phyloP scores from a whole-genome alignment of 441 rosid genomes.

The Pelargonium hybrid region DNA sequence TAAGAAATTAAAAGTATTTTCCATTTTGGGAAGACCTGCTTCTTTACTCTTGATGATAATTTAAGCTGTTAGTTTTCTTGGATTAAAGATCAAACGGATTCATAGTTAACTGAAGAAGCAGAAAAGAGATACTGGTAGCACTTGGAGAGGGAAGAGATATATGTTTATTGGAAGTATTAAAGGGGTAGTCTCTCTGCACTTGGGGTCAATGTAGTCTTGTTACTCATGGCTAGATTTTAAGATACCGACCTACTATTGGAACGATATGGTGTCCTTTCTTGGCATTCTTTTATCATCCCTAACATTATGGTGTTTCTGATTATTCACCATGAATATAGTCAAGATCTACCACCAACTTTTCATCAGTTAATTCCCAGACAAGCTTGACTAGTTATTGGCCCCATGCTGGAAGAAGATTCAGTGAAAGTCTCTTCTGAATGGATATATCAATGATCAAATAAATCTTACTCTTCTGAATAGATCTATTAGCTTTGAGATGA shows the following conservation, averaged over 20 bases:
- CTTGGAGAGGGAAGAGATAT: neutral
- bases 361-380: neutral
- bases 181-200: neutral
- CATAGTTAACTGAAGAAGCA: neutral
- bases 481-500: neutral
- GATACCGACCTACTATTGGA: neutral
- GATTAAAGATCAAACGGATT: neutral
- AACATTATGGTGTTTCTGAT: neutral
- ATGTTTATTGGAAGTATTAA: neutral
- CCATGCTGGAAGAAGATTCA: neutral
- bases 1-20: too few relatives aligned
- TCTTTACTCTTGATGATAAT: neutral
- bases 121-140: neutral
- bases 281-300: neutral
- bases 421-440: neutral
- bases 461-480: too few relatives aligned
- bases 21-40: neutral
- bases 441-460: too few relatives aligned
- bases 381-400: neutral
- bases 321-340: neutral
- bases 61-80: neutral
- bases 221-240: neutral
- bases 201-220: neutral
- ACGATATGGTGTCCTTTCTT: neutral
- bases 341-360: neutral